Base-by-base conservation (phyloP, 768 basidiomycete genomes). In the Naganishia randhawae region DNA sequence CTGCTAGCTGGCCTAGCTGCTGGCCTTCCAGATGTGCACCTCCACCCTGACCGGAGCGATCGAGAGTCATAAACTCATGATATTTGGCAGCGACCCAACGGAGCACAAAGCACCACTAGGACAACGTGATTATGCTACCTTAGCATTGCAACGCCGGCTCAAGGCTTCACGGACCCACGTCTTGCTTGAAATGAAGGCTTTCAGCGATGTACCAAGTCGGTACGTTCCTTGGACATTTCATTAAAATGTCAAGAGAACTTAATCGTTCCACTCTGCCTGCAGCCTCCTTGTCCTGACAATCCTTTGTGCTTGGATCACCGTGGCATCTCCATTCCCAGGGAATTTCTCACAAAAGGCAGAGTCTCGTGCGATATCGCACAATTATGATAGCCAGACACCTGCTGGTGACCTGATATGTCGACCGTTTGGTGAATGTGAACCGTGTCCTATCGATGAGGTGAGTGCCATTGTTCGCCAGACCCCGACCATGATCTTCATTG, bases 401-500 rank as follows among this genome's bases (percentile, higher is more conserved):
- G 45, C 42, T 17, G 71, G 71, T 13, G 76, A 76, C 53, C 67
- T 79, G 22, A 73, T 79, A 16, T 82, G 81, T 70, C 70, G 80
- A 19, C 81, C 81, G 10, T 81, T 81, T 71, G 81, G 81, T 13
- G 74, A 76, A 61, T 84, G 83, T 71, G 82, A 83, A 69, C 82
- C 82, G 29, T 84, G 83, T 76, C 83, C 83, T 1, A 66, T 70
- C 39, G 78, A 81, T 48, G 81, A 82, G 71, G 83, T 83, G 57
- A 57, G 82, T 71, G 51, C 37, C 37, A 14, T 33, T 29, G 4
- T 51, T 16, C 25, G 10, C 17, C 11, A 19, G 17, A 25, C 27
- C 27, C 3, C 17, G 16, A 16, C 22, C 6, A 11, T 6, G 19
- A 8, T 19, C 14, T 14, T 27, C 48, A 42, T 29, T 73, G 31